These are phyloP conservation scores for Chlorella variabilis DNA, from an alignment of 163 green algal genomes.

Conservation along the genomic window DNA sequence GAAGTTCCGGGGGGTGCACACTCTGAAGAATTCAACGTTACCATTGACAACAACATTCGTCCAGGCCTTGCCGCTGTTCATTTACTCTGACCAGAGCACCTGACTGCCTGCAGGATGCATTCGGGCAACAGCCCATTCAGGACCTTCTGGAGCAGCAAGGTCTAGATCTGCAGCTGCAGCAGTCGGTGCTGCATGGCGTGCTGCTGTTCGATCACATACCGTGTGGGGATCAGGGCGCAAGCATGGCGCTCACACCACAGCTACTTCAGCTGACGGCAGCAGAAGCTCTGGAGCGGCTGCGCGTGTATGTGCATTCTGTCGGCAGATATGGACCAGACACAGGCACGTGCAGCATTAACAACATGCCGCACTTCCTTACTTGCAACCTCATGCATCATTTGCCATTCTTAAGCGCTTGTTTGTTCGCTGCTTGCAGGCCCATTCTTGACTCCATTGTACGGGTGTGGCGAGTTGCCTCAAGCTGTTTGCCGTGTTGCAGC, in stretches of 20 bases:
- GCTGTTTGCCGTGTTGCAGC: constrained; percentile 58
- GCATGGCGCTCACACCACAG: too few relatives aligned
- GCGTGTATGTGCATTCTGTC: constrained; percentile 43
- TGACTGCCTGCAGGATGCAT: constrained; percentile 43
- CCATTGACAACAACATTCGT: too few relatives aligned
- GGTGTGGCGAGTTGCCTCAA: constrained; percentile 63
- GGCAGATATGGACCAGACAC: constrained; percentile 45
- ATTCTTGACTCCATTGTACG: constrained; percentile 62
- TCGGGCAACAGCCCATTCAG: constrained; percentile 36
- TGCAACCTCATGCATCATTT: too few relatives aligned
- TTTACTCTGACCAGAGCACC: not conserved
- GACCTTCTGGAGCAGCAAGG: constrained; percentile 46
- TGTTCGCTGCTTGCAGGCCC: constrained; percentile 35
- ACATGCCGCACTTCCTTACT: too few relatives aligned
- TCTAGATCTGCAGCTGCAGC: constrained; percentile 45
- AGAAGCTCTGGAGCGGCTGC: constrained; percentile 29
- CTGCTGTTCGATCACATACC: constrained; percentile 47
- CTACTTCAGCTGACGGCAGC: constrained; percentile 7
- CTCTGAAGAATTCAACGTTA: too few relatives aligned
- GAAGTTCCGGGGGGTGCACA: not conserved
- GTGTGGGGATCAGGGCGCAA: too few relatives aligned
- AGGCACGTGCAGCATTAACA: constrained; percentile 15
- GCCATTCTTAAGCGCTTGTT: too few relatives aligned
- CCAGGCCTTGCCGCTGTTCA: too few relatives aligned
- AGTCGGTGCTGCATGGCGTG: constrained; percentile 54